Evolutionary conservation across 495 filamentous ascomycete genomes (phyloP).

Genomic region (Lophiotrema nucula): DNA sequence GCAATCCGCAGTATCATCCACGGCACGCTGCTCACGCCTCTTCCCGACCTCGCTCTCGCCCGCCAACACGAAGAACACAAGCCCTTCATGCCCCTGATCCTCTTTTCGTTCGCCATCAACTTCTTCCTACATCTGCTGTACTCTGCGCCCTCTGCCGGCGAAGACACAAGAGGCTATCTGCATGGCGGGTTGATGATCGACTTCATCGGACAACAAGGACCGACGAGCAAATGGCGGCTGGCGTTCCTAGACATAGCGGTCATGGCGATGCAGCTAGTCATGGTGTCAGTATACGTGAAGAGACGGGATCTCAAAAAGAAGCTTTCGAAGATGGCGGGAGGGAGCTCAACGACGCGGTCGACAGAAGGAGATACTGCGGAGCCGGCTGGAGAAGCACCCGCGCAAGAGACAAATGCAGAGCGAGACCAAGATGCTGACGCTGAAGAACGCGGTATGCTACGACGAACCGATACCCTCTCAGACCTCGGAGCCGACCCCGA

Average conservation of each 20-base stretch:
- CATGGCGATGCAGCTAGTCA: constrained; percentile 66
- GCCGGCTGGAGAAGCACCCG: constrained; percentile 9
- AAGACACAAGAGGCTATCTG: constrained; percentile 75
- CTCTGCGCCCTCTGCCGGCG: constrained; percentile 63
- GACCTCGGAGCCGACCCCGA: constrained; percentile 26
- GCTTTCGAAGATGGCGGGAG: constrained; percentile 31
- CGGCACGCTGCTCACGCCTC: constrained; percentile 75
- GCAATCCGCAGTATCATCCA: constrained; percentile 68
- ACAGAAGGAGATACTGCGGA: neutral
- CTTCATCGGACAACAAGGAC: constrained; percentile 81
- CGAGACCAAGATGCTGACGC: constrained; percentile 70
- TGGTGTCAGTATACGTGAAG: constrained; percentile 71
- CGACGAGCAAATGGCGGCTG: constrained; percentile 63
- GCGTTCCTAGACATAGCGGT: constrained; percentile 64
- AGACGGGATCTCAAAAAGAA: constrained; percentile 53
- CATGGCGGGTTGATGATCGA: constrained; percentile 84
- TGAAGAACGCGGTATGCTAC: constrained; percentile 74
- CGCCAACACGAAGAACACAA: constrained; percentile 45
- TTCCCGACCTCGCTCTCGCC: constrained; percentile 64
- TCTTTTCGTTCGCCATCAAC: constrained; percentile 66
- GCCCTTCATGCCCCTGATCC: constrained; percentile 23
- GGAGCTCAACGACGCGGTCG: constrained; percentile 9
- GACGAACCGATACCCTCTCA: constrained; percentile 36
- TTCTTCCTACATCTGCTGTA: constrained; percentile 66
- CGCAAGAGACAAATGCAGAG: constrained; percentile 24